phyloP scores from a whole-genome alignment of 2,329 filamentous ascomycete species.

The Calonectria henricotiae region DNA sequence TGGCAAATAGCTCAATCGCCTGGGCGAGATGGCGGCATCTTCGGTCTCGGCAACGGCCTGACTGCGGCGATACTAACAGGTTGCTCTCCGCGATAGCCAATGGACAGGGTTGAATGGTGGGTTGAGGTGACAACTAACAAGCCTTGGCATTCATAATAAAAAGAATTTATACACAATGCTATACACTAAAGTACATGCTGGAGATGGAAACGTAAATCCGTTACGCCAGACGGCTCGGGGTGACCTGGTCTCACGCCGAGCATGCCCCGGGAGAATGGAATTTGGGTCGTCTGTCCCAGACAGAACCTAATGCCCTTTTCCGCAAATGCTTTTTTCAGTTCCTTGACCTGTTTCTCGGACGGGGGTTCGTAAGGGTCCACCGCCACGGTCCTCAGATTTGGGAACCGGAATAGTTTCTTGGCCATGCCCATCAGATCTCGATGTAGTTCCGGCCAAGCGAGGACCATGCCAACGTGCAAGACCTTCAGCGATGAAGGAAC shows the following conservation, averaged over 20 bases:
- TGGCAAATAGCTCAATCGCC: conserved; percentile 4
- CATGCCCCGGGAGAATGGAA: conserved; percentile 51
- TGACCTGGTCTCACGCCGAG: conserved; percentile 50
- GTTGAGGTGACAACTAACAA: neutral
- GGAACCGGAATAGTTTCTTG: conserved; percentile 47
- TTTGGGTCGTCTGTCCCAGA: conserved; percentile 49
- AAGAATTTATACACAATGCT: neutral
- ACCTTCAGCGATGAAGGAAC: conserved; percentile 48
- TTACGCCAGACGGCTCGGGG: conserved; percentile 36
- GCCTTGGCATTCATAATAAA: neutral
- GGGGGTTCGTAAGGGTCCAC: conserved; percentile 50
- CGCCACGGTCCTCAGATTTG: conserved; percentile 46
- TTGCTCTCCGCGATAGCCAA: neutral
- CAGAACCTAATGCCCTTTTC: conserved; percentile 43
- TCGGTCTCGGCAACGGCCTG: conserved; percentile 4
- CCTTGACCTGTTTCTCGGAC: conserved; percentile 41
- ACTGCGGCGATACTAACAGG: neutral
- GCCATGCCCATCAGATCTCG: conserved; percentile 48
- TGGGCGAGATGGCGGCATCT: neutral
- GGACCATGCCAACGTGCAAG: conserved; percentile 50
- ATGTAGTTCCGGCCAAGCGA: conserved; percentile 51
- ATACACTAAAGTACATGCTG: conserved; percentile 36
- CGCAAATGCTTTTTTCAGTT: conserved; percentile 44
- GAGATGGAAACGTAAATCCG: conserved; percentile 47
- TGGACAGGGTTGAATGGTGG: neutral